These are phyloP conservation scores for Aspergillus ostianus DNA, from an alignment of 495 filamentous ascomycete species.

Conservation along the genomic window DNA sequence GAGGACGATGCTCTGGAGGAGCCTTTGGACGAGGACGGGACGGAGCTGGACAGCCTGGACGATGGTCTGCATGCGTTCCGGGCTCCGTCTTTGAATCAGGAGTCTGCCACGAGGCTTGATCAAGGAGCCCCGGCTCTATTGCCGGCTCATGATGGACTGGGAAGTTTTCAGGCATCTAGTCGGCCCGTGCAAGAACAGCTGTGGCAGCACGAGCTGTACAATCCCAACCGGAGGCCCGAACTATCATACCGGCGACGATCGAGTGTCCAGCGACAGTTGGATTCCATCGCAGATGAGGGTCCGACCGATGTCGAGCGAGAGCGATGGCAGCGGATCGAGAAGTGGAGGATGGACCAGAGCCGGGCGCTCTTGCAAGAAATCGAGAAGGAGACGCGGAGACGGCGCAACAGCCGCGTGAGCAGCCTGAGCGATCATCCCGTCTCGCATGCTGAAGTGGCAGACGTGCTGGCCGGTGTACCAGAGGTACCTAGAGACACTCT, in stretches of 20 bases:
- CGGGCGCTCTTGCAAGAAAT: conserved; percentile 81
- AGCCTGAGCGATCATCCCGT: conserved; percentile 26
- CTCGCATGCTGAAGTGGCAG: conserved; percentile 21
- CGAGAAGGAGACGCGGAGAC: conserved; percentile 73
- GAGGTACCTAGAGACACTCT: conserved; percentile 20
- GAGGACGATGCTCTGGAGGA: conserved; percentile 50
- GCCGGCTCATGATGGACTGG: conserved; percentile 88
- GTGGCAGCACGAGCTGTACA: conserved; percentile 81
- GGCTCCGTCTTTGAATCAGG: conserved; percentile 57
- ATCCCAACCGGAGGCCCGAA: conserved; percentile 56
- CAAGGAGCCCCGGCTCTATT: conserved; percentile 62
- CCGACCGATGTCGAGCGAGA: conserved; percentile 57
- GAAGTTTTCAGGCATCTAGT: conserved; percentile 66
- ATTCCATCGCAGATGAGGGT: conserved; percentile 63
- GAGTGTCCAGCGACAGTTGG: conserved; percentile 62
- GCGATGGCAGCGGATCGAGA: conserved; percentile 77
- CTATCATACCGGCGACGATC: conserved; percentile 46
- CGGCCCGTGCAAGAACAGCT: conserved; percentile 69
- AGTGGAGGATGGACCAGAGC: conserved; percentile 91
- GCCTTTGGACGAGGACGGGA: conserved; percentile 60
- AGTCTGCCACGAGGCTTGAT: conserved; percentile 44
- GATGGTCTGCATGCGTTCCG: conserved; percentile 85
- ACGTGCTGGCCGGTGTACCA: conserved; percentile 20
- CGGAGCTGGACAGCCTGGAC: conserved; percentile 85
- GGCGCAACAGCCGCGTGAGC: conserved; percentile 38